Percentiles rank a stretch among this genome's conserved stretches.
Conservation (phyloP, 2,329 filamentous ascomycete genomes). For the Epichloe brachyelytri region DNA sequence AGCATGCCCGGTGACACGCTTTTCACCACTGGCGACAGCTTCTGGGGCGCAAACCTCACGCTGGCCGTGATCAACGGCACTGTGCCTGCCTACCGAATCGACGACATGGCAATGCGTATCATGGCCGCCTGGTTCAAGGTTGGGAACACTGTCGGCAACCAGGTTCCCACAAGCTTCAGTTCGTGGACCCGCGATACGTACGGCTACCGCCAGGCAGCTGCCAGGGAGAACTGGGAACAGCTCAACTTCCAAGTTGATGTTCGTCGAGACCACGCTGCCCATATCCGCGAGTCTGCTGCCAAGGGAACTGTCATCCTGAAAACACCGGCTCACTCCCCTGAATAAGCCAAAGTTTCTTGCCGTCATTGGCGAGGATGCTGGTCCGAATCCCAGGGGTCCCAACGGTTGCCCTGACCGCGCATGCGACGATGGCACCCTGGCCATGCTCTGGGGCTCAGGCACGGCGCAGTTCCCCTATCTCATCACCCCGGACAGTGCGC, state of each 20-base stretch:
- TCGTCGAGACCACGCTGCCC: slow-evolving; percentile 54
- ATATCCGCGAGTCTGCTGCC: slow-evolving; percentile 66
- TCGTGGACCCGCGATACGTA: slow-evolving; percentile 74
- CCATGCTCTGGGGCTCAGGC: slow-evolving; percentile 71
- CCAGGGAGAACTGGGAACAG: slow-evolving; percentile 46
- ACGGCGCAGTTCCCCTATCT: slow-evolving; percentile 64
- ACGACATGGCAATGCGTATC: slow-evolving; percentile 85
- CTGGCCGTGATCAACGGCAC: slow-evolving; percentile 82
- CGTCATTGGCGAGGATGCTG: slow-evolving; percentile 74
- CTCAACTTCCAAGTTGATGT: slow-evolving; percentile 79
- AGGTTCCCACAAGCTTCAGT: slow-evolving; percentile 62
- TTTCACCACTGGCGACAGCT: slow-evolving; percentile 61
- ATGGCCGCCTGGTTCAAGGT: slow-evolving; percentile 60
- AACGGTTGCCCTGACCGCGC: slow-evolving; percentile 65
- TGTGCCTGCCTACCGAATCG: slow-evolving; percentile 71
- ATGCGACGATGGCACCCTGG: slow-evolving; percentile 48
- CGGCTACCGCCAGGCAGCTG: slow-evolving; percentile 53
- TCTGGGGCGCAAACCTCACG: slow-evolving; percentile 80
- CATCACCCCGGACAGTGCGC: slow-evolving; percentile 57
- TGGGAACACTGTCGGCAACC: slow-evolving; percentile 35
- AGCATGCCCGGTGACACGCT: slow-evolving; percentile 74
- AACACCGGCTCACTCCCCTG: slow-evolving; percentile 70
- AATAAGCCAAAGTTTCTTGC: slow-evolving; percentile 62
- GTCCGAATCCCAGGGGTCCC: slow-evolving; percentile 58
- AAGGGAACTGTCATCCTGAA: slow-evolving; percentile 83